Base-by-base conservation (phyloP, 2,329 filamentous ascomycete species). In the Teratosphaeria gauchensis region DNA sequence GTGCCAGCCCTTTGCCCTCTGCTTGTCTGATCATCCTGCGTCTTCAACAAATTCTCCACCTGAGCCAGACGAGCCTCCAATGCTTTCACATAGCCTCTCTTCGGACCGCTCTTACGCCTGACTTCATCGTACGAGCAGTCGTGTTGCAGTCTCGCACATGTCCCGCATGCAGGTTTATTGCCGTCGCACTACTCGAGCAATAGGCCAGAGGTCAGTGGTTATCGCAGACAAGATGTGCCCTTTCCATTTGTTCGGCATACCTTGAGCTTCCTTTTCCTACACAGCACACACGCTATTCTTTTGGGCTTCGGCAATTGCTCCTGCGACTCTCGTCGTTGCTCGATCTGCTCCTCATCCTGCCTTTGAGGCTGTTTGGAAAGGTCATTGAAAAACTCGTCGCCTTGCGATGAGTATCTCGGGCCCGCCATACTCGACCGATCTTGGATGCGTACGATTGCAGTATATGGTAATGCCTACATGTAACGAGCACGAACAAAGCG, bases 261-360 rank as follows among this genome's bases (percentile, higher is more conserved):
- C 42, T 88, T 88, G 65, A 96, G 79, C 76, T 97, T 97, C 71
- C 92, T 83, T 75, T 92, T 94, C 68, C 92, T 82, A 72, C 94
- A 99, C 62, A 97, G 86, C 70, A 96, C 89, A 73, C 94, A 99
- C 42, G 94, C 94, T 68, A 97, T 88, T 65, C 92, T 84, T 79
- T 97, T 97, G n/a, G 72, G 68, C 62, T 78, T 78, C 11, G 72
- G 71, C 3, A 72, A 60, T 46, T 69, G 67, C 12, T 64, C 63
- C 51, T 88, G 86, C 24, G 90, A 79, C 63, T 85, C 84, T 65
- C 80, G 61, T 74, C 72, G 51, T 75, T 69, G 59, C 73, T 73
- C 61, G 78, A 77, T 60, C 52, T 54, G 54, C 21, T 76, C 76
- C 58, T 72, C 68, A 57, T 72, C 28, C 61, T 33, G 65, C 62